Conservation (phyloP, 208 protist genomes). For the Acanthamoeba healyi region DNA sequence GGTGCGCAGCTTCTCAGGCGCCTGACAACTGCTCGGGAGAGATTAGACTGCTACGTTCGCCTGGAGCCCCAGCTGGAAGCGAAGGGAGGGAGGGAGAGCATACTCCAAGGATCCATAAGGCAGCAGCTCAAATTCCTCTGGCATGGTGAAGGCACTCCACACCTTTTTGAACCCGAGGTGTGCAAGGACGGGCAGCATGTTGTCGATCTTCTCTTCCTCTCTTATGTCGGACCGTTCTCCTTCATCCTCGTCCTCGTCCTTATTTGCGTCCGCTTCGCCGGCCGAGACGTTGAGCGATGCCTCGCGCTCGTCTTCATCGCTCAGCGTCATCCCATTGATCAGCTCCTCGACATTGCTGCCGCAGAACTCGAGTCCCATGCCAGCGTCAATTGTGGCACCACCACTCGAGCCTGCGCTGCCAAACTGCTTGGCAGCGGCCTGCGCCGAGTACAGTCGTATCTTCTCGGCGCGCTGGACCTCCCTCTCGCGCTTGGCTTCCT, state of each 20-base stretch:
- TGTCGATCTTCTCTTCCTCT: not conserved
- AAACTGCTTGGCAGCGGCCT: not conserved
- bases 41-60: too few relatives aligned
- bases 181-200: constrained; percentile 11
- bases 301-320: constrained; percentile 20
- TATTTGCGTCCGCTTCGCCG: not conserved
- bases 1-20: not conserved
- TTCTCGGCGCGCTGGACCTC: not conserved
- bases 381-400: not conserved
- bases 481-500: not conserved
- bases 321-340: not conserved
- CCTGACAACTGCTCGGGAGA: not conserved
- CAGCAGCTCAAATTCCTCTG: constrained; percentile 6
- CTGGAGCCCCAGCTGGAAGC: not conserved
- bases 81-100: not conserved
- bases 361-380: not conserved
- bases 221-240: too few relatives aligned
- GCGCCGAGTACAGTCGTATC: not conserved
- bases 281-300: not conserved
- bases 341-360: not conserved
- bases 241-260: not conserved
- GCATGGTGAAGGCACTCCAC: constrained; percentile 15
- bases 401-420: not conserved
- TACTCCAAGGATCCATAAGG: constrained; percentile 45
- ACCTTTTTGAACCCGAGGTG: constrained; percentile 35